Conservation (phyloP, 2,329 filamentous ascomycete genomes). For the Fusarium aywerte region DNA sequence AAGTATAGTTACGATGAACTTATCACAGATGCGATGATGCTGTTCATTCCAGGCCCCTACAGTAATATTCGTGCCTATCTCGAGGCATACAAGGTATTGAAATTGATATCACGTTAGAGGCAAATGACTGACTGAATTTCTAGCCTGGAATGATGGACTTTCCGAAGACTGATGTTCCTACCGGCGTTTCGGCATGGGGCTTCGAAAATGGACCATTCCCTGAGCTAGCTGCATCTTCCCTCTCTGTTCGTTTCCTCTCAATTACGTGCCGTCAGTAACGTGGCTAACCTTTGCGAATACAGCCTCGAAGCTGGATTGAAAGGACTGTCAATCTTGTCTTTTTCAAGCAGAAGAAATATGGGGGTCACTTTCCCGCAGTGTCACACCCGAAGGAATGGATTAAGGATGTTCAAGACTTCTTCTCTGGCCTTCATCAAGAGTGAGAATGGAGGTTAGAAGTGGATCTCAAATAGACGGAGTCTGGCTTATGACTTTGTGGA, state of each 20-base stretch:
- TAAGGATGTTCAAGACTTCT: background rate
- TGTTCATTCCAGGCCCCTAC: conserved; percentile 31
- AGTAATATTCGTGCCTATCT: conserved; percentile 8
- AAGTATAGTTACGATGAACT: conserved; percentile 16
- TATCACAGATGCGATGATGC: conserved; percentile 24
- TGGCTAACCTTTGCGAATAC: background rate
- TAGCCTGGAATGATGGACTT: background rate
- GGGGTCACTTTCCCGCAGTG: conserved; percentile 1
- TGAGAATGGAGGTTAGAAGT: background rate
- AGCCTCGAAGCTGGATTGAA: conserved; percentile 6
- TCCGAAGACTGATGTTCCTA: background rate
- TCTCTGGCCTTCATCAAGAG: background rate
- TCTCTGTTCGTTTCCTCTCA: background rate
- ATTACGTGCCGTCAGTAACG: fast-evolving
- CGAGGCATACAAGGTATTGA: background rate
- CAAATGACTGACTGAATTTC: background rate
- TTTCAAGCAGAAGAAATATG: background rate
- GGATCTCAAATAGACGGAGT: background rate
- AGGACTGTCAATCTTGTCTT: background rate
- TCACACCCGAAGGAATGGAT: background rate
- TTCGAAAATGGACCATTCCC: background rate
- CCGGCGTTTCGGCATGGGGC: background rate
- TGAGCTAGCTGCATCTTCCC: background rate
- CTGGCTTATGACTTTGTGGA: background rate
- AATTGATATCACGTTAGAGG: fast-evolving